Evolutionary conservation across 2,329 filamentous ascomycete species (phyloP), one percentile per base, ranked within the genome.

Genomic region (Talaromyces sp.): DNA sequence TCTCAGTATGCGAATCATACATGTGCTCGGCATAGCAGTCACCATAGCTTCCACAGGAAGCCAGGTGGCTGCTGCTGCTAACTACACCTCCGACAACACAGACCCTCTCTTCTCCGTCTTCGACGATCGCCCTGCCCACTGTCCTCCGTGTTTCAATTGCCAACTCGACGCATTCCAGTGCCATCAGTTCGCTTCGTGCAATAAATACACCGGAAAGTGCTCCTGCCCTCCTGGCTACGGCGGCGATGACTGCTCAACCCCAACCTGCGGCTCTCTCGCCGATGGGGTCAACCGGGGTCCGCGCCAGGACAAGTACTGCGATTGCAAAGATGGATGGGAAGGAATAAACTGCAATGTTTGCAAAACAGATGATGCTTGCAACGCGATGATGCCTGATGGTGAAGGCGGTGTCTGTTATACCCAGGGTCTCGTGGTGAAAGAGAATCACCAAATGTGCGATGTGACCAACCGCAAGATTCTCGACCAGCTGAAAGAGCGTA

Each of bases 261-360:
- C 95, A 83, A 86, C 96, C 7, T 99, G 94, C 72, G 94, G 93
- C 60, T 94, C 92, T 41, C 81, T 97, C 46, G 85, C 90, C 43
- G 88, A 91, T 68, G 92, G 92, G 65, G 83, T 83, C 66, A 87
- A 97, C 68, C 85, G 94, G 67, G 85, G 88, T 24, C 87, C 90
- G 71, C 85, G 94, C 70, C 79, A 85, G 57, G 86, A 85, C 64
- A 82, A 86, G 61, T 79, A 81, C 46, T 99, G 94, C 77, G 80
- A 91, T 48, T 99, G 94, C 75, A 89, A 92, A 70, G 90, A 96
- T 41, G 94, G 94, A 59, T 99, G 94, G 94, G 85, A 85, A 46
- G 94, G 94, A 64, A 93, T 99, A 78, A 99, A 99, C 80, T 99
- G 94, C 84, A 99, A 94, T 69, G 91, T 99, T 60, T 99, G 94